A percentile compares a stretch with the other conserved stretches of the same genome.
Evolutionary conservation across 1,139 yeast genomes (phyloP).

Genomic region (Candida sp.): DNA sequence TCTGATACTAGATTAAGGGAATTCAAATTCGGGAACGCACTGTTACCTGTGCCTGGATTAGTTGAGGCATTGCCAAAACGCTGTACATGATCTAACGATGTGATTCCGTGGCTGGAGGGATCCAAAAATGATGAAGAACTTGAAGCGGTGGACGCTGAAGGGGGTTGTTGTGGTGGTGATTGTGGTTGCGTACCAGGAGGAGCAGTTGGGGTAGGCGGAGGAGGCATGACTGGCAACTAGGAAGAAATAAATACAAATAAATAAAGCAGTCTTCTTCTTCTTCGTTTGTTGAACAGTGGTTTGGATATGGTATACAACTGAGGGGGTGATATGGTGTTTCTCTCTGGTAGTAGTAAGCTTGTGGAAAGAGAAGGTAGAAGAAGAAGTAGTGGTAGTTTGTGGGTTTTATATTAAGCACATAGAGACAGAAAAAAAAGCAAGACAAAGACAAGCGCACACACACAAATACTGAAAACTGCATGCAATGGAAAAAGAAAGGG

Average conservation of each 20-base stretch:
- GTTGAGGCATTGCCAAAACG: conserved; percentile 12
- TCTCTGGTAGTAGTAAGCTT: too few species aligned
- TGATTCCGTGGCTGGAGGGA: not conserved
- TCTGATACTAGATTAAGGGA: conserved; percentile 16
- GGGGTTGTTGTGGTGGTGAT: not conserved
- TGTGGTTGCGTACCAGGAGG: not conserved
- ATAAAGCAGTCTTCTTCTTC: not conserved
- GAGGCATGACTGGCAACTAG: not conserved
- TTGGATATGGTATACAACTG: too few species aligned
- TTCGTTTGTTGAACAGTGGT: too few species aligned
- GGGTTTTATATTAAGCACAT: too few species aligned
- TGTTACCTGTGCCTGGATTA: conserved; percentile 6
- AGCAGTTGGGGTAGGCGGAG: conserved; percentile 6
- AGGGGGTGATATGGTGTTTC: too few species aligned
- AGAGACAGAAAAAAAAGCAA: too few species aligned
- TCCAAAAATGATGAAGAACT: not conserved
- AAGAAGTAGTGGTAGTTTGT: too few species aligned
- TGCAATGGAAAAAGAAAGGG: too few species aligned
- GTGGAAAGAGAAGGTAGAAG: too few species aligned
- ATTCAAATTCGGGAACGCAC: conserved; percentile 10
- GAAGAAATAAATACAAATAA: not conserved
- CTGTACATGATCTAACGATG: conserved; percentile 7
- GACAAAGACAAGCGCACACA: too few species aligned
- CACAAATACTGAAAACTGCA: too few species aligned
- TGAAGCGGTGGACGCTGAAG: not conserved